Base-by-base conservation (phyloP, 176 grass and related monocot species). In the Cenchrus purpureus region DNA sequence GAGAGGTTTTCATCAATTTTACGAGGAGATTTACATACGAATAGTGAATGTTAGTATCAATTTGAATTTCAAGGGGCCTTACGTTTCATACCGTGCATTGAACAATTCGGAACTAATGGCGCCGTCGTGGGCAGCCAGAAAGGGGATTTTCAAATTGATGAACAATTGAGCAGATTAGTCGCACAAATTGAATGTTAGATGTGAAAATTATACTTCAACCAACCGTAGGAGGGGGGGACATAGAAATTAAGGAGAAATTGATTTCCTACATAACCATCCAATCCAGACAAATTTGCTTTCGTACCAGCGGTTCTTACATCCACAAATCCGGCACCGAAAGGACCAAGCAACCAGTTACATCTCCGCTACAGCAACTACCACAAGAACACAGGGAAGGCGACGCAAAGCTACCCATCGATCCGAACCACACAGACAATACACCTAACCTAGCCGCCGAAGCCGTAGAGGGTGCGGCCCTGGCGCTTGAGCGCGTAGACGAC, bases 401-500 rank as follows among this genome's bases (percentile, higher is more conserved):
- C 9, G 46, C 37, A 46, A 12, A 12, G 46, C 31, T 60, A 76
- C 14, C 20, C 20, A 62, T 58, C 4, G 1, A 73, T 14, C 12
- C 44, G 45, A n/a, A 6, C 25, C 8, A 31, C 60, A 11, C 10
- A 44, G n/a, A 2, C 10, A 0, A 4, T 20, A 10, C 8, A 46
- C 8, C 12, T 1, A 14, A 31, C 75, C 71, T 89, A 95, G 58
- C 95, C 91, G 1, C 95, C 89, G 73, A 98, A 98, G 0, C 95
- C 93, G 37, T 98, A 98, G 80, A 98, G 84, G 34, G 95, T 98
- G 72, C 95, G 91, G 3, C 93, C 93, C 89, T 98, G 95, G 73
- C 93, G 91, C 85, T 98, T 98, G 85, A 98, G 95, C 22, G 93
- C 91, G 31, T 95, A 98, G 73, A 98, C 93, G 45, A 98, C 91